Evolutionary conservation across 176 grass and related monocot genomes (phyloP).

Genomic region (Bothriochloa decipiens): DNA sequence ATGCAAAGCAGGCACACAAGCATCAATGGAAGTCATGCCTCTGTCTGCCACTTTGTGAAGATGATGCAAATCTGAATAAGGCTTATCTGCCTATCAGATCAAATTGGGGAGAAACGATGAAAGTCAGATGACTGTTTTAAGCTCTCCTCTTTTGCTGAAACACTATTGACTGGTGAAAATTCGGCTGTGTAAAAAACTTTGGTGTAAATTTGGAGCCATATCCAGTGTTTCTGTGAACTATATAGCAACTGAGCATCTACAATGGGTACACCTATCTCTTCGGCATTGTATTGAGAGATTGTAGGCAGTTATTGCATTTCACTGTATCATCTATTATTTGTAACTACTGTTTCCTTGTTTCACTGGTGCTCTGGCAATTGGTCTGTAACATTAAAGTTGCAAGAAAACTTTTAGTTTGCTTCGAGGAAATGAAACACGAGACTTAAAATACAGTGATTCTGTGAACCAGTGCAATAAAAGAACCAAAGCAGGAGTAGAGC

Average conservation of each 20-base stretch:
- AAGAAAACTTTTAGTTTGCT: not conserved
- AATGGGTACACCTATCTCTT: not conserved
- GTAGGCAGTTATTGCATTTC: not conserved
- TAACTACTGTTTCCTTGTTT: not conserved
- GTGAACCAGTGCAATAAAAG: too few relatives aligned
- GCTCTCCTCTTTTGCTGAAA: constrained; percentile 11
- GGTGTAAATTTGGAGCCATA: constrained; percentile 22
- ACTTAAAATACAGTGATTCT: too few relatives aligned
- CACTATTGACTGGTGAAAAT: not conserved
- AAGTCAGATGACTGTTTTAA: constrained; percentile 2
- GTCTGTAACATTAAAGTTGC: not conserved
- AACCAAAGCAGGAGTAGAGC: too few relatives aligned
- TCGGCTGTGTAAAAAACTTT: not conserved
- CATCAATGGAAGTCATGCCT: constrained; percentile 27
- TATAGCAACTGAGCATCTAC: not conserved
- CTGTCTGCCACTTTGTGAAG: constrained; percentile 40
- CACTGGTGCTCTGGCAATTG: not conserved
- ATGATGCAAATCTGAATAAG: constrained; percentile 4
- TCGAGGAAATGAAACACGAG: not conserved
- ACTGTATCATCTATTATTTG: constrained; percentile 15
- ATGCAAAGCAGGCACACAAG: constrained; percentile 48
- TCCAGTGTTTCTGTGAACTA: not conserved
- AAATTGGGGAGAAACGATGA: not conserved
- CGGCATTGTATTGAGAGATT: not conserved
- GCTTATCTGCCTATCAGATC: not conserved